Base-by-base conservation (phyloP, 2,329 filamentous ascomycete species). In the Gaeumannomyces tritici region DNA sequence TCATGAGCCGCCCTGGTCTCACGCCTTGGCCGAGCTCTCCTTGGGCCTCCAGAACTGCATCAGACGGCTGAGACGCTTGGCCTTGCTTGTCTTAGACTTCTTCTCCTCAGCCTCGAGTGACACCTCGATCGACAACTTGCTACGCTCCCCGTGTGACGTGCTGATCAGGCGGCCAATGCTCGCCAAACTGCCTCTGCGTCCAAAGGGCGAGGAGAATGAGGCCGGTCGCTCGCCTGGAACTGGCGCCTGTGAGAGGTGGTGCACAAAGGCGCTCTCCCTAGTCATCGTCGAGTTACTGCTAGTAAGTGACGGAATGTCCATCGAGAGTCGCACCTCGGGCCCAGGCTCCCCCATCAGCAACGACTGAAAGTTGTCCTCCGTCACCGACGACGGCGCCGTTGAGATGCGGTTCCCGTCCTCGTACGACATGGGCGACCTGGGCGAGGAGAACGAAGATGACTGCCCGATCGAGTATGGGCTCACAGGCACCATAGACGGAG, bases 211-310 rank as follows among this genome's bases (percentile, higher is more conserved):
- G 15, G 83, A 82, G 31, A 88, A 82, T 0, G 85, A 88, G 6
- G 83, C 81, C 0, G 85, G 86, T 4, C 85, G 81, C 66, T 86
- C 82, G 26, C 84, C 81, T 21, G 78, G 76, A 35, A 80, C 75
- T 4, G 75, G 76, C 55, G 78, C 73, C 58, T 80, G 79, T 9
- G 79, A 78, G 65, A 82, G 78, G 42, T 81, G 78, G 65, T 78
- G 77, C 68, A 69, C 64, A 57, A 81, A 80, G 47, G 77, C 77
- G 68, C 88, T 89, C 67, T 90, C 86, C 57, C 85, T 83, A 8
- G 87, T 89, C 83, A 88, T 90, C 12, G 88, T 91, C 12, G 90
- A 92, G 67, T 88, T 86, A 70, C 88, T 91, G 70, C 88, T 91
- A 1, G 88, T 90, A 66, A 87, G 74, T 2, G 89, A 92, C 3